A percentile compares a stretch with the other conserved stretches of the same genome.
Evolutionary conservation across 2,329 filamentous ascomycete genomes (phyloP).

Genomic region (Microdochium nivale): DNA sequence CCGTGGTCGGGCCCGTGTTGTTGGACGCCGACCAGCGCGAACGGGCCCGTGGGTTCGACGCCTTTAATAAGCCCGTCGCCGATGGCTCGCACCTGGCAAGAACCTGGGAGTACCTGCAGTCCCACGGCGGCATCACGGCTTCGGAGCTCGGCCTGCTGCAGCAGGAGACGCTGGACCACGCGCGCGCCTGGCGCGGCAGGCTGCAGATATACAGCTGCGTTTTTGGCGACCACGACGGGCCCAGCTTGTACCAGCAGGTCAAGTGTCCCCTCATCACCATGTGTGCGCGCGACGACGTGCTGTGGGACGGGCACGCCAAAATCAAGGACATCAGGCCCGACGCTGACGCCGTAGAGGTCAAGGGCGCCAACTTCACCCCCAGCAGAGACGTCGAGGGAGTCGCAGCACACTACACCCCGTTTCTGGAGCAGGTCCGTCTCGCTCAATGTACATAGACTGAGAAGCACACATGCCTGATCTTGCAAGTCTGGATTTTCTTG

Average conservation of each 20-base stretch:
- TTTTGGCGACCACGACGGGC: constrained; percentile 3
- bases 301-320: constrained; percentile 1
- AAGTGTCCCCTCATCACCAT: constrained; percentile 1
- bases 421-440: not conserved
- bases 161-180: constrained; percentile 4
- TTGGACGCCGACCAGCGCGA: constrained; percentile 1
- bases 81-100: constrained; percentile 2
- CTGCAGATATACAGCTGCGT: constrained; percentile 5
- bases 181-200: constrained; percentile 2
- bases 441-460: not conserved
- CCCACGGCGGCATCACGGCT: constrained; percentile 2
- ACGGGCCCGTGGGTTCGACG: not conserved
- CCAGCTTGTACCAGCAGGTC: constrained; percentile 1
- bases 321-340: not conserved
- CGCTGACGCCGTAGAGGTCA: not conserved
- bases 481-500: too few relatives aligned
- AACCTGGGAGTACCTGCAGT: constrained; percentile 2
- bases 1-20: constrained; percentile 1
- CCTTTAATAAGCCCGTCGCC: constrained; percentile 3
- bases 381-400: constrained; percentile 1
- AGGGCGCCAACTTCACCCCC: constrained; percentile 3
- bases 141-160: constrained; percentile 3
- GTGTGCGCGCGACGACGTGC: constrained; percentile 4
- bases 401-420: not conserved
- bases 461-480: too few relatives aligned